Base-by-base conservation (phyloP, 164 flowering plant genomes). In the Stephania japonica region DNA sequence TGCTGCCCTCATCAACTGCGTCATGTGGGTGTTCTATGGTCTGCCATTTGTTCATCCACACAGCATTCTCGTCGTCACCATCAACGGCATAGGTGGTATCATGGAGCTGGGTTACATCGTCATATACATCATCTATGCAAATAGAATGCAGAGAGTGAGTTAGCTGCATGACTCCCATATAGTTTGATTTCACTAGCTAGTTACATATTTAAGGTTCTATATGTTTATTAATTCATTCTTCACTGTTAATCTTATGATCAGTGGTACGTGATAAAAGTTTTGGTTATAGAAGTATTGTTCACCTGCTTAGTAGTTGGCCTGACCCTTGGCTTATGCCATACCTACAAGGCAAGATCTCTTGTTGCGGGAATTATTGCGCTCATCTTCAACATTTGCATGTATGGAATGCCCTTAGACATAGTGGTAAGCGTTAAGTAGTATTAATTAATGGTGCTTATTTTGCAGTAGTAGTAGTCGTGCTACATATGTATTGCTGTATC, bases 331-430 rank as follows among this genome's bases (percentile, higher is more conserved):
- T 18, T 38, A 0, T 18, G 80, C 6, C 86, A 89, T 59, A 77
- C 78, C 56, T 24, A 65, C 14, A 11, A 24, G 0, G 23, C 9
- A 7, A 84, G 97, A 62, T 73, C 85, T 3, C n/a, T 73, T 50
- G 11, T 87, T 21, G 87, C 88, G 4, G 97, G 98, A 0, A 42
- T 80, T 18, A 27, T 90, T 23, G 86, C 88, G 49, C 79, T 83
- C 32, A 66, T 85, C 59, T 84, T 89, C 70, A 85, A 85, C 26
- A 71, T 86, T 32, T 27, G 72, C 5, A 90, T 94, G 97, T 94
- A 94, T 71, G 81, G 72, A 11, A 83, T 95, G 1, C 98, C 97
- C 6, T 84, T 81, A 6, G 68, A 73, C 27, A 27, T 73, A 73
- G 70, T 74, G 84, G 81, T 75, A 32, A 32, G 38, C 38, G 38